Conservation (phyloP, 2,329 filamentous ascomycete species). For the Ceratocystis cubensis region DNA sequence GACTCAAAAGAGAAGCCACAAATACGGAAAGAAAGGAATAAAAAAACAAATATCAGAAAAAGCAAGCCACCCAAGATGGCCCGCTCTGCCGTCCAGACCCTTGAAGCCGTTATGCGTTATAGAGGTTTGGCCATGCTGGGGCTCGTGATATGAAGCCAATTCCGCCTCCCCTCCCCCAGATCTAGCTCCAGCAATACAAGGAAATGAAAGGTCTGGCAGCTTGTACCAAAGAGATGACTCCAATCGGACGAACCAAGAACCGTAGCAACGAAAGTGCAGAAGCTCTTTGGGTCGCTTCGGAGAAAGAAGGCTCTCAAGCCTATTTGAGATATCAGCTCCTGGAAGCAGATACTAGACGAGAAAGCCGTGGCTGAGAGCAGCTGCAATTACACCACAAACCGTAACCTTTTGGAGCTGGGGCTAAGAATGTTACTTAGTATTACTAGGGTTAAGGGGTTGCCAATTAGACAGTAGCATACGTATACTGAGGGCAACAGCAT, state of each 20-base stretch:
- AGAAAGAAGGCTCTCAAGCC: not conserved
- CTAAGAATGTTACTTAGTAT: not conserved
- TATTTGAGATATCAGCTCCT: not conserved
- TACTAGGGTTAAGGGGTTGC: not conserved
- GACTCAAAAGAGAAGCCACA: not conserved
- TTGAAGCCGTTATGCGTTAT: not conserved
- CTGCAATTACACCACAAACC: too few species aligned
- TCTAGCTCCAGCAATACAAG: not conserved
- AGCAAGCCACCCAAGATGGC: not conserved
- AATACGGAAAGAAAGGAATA: not conserved
- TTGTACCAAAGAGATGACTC: slow-evolving; percentile 3
- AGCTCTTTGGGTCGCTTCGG: not conserved
- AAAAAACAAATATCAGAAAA: not conserved
- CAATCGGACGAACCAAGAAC: slow-evolving; percentile 7
- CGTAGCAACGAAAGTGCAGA: not conserved
- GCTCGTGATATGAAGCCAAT: slow-evolving; percentile 11
- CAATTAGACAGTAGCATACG: not conserved
- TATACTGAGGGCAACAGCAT: not conserved
- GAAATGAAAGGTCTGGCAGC: slow-evolving; percentile 1
- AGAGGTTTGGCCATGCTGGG: not conserved
- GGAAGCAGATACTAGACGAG: not conserved
- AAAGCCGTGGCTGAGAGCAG: not conserved
- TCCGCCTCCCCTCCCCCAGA: not conserved
- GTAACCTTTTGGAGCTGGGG: too few species aligned
- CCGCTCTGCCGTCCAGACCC: not conserved